Base-by-base conservation (phyloP, 73 alveolate species). In the Blepharisma stoltei region DNA sequence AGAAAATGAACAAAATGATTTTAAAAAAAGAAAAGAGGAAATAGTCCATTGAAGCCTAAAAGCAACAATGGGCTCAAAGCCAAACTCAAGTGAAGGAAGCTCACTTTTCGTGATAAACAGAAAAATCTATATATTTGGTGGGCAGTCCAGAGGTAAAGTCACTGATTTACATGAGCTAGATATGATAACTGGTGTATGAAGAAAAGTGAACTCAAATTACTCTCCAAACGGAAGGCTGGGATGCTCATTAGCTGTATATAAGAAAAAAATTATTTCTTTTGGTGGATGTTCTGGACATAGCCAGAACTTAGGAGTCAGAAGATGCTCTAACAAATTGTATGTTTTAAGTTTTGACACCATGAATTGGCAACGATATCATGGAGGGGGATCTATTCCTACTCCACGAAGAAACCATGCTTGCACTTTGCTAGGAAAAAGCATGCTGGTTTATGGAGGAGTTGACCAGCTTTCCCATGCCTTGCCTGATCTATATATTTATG, bases 61-160 rank as follows among this genome's bases (percentile, higher is more conserved):
- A 5, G 65, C n/a, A 5, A 69, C 79, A 9, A 18, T 7, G 25
- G 79, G 79, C 0, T 11, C 11, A 7, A 9, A n/a, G 4, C 79
- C 79, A 7, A 46, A 69, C 20, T 18, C 54, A 9, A 23, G 79
- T 7, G 79, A 69, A 43, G 79, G 79, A 18, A 14, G 67, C 27
- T 20, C n/a, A 44, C 38, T 69, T 1, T 11, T 46, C 1, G 41
- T 69, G 18, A 43, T 69, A 14, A n/a, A 14, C 1, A n/a, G 41
- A 14, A n/a, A 37, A n/a, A n/a, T 69, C 0, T 69, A 69, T 69
- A 69, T 69, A 1, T 69, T 69, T 43, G 79, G 79, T 14, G 79
- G 79, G 3, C 55, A 44, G 45, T 14, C 32, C 27, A 11, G 65
- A 9, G 45, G 11, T 2, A 69, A 46, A 43, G 4, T 14, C 32